phyloP scores from a whole-genome alignment of 140 eudicot genomes.

The Cichorium intybus region DNA sequence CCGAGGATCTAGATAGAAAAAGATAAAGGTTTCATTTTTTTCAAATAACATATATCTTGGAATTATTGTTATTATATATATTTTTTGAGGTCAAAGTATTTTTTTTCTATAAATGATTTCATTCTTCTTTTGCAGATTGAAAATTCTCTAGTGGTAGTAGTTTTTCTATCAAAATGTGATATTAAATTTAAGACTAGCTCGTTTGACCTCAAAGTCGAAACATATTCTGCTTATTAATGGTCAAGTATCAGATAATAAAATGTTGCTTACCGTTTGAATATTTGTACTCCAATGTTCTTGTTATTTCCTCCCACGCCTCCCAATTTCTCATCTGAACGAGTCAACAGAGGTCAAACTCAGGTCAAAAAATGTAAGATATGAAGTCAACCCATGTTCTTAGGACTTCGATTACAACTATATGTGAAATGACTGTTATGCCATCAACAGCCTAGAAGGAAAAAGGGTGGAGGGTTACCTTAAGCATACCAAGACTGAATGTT shows the following conservation, averaged over 20 bases:
- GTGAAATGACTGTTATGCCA: neutral
- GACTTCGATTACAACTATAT: neutral
- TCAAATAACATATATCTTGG: neutral
- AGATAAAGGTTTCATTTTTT: neutral
- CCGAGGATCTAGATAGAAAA: constrained; percentile 39
- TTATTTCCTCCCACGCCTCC: constrained; percentile 63
- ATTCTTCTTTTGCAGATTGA: too few relatives aligned
- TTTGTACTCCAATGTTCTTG: constrained; percentile 57
- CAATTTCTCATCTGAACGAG: constrained; percentile 52
- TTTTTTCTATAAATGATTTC: neutral
- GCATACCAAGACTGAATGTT: constrained; percentile 57
- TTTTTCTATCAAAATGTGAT: too few relatives aligned
- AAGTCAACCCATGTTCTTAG: neutral
- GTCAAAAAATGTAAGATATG: neutral
- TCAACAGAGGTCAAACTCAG: neutral
- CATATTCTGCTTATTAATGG: neutral
- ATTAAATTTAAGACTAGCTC: neutral
- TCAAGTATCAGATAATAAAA: neutral
- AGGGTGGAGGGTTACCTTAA: constrained; percentile 38
- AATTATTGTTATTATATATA: neutral
- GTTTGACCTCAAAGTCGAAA: neutral
- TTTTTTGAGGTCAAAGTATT: neutral
- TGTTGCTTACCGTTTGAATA: constrained; percentile 45
- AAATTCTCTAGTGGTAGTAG: too few relatives aligned
- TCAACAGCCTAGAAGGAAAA: neutral